These are phyloP conservation scores for Parathielavia hyrcaniae DNA, from an alignment of 495 filamentous ascomycete species.

Conservation along the genomic window DNA sequence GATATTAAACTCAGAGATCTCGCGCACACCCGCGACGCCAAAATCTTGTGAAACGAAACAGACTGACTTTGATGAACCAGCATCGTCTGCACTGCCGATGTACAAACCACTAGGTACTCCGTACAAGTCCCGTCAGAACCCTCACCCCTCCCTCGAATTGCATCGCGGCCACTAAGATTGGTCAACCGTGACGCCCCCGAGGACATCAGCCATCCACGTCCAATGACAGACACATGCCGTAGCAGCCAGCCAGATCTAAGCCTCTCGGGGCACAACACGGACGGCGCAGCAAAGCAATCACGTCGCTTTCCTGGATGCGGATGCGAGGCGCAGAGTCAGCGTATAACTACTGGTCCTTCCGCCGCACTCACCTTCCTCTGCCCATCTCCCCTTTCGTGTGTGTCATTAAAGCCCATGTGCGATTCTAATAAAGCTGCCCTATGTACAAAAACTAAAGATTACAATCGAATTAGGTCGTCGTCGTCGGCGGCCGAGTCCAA, in stretches of 20 bases:
- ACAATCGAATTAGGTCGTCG: slow-evolving; percentile 18
- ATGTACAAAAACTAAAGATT: slow-evolving; percentile 26
- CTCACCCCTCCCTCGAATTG: no score
- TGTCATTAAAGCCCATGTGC: slow-evolving; percentile 2
- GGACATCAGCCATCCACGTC: neutral
- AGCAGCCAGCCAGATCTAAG: neutral
- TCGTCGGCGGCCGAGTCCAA: slow-evolving; percentile 9
- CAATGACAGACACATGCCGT: neutral
- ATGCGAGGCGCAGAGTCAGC: neutral
- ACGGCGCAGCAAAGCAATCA: no score
- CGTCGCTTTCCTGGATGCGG: neutral
- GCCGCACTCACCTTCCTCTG: neutral
- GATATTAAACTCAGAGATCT: no score
- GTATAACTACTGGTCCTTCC: neutral
- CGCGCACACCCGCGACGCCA: no score
- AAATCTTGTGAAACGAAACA: no score
- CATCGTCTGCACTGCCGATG: no score
- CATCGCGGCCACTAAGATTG: no score
- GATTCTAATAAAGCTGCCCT: slow-evolving; percentile 2
- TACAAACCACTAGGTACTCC: no score
- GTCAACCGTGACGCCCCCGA: no score
- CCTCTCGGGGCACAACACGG: no score
- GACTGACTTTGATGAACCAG: no score
- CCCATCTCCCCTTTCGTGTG: neutral
- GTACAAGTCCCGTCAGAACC: no score